A percentile compares a stretch with the other conserved stretches of the same genome.
phyloP scores from a whole-genome alignment of 1,284 basidiomycete species.

The Omphalotus olearius region DNA sequence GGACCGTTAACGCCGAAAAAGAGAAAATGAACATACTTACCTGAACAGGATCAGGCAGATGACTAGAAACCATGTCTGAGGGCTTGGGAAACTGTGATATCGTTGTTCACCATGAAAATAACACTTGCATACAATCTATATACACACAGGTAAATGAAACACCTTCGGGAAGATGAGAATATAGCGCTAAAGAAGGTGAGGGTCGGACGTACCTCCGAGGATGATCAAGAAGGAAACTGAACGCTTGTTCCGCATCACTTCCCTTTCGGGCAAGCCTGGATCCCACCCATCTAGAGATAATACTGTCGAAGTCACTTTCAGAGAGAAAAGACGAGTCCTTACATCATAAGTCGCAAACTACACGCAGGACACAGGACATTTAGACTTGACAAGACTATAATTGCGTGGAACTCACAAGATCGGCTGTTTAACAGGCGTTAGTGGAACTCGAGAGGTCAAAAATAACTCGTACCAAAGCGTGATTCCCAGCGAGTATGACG shows the following conservation, averaged over 20 bases:
- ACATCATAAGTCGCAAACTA: conserved; percentile 40
- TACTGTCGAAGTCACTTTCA: background rate
- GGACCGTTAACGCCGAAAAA: conserved; percentile 12
- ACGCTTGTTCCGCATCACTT: conserved; percentile 52
- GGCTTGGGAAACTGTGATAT: conserved; percentile 55
- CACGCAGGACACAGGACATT: background rate
- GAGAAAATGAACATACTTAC: conserved; percentile 22
- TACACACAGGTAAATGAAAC: conserved; percentile 72
- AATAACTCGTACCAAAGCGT: conserved; percentile 40
- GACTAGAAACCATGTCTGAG: conserved; percentile 80
- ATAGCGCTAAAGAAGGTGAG: background rate
- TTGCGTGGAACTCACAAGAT: conserved; percentile 27
- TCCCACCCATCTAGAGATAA: conserved; percentile 37
- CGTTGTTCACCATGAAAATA: background rate
- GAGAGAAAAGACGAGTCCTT: conserved; percentile 11
- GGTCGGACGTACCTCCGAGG: conserved; percentile 49
- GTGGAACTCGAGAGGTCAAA: background rate
- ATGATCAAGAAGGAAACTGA: conserved; percentile 80
- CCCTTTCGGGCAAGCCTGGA: conserved; percentile 42
- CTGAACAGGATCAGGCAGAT: conserved; percentile 44
- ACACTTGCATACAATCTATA: conserved; percentile 1
- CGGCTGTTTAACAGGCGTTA: conserved; percentile 19
- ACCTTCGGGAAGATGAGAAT: conserved; percentile 34
- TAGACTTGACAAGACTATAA: background rate
- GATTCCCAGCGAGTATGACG: conserved; percentile 49